Base-by-base conservation (phyloP, 805 yeast species). In the Candida schatavii region DNA sequence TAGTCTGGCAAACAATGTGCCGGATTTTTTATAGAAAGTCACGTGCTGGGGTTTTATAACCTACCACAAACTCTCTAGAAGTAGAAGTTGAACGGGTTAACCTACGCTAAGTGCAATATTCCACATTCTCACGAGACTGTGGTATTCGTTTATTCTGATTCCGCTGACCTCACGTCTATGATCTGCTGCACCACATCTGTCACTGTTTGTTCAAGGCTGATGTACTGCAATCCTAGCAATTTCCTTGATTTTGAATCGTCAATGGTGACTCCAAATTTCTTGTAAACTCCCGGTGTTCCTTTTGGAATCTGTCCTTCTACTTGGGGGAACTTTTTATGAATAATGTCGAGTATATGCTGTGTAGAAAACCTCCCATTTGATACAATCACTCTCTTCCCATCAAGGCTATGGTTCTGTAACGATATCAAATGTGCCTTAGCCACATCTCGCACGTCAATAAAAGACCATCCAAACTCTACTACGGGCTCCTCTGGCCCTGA, bases 221-320 rank as follows among this genome's bases (percentile, higher is more conserved):
- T 22, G 19, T 22, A 33, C 5, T n/a, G 14, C 4, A 70, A 59
- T 1, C 73, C 77, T 30, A 77, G 51, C 6, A 65, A 47, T 21
- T 56, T 50, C 21, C 48, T 59, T 7, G 77, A 66, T 39, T 63
- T 63, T 22, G 62, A 46, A 47, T 62, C 59, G 44, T 73, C 77
- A 34, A 64, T 47, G 30, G 42, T 52, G 40, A 56, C 45, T 34
- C 46, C 43, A 35, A 56, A 47, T 33, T 55, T 58, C 3, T 37
- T 11, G 2, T 50, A 42, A 14, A 35, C 37, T 5, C 37, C 37
- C 11, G 41, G 36, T 9, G 29, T 23, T 7, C 36, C 35, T n/a
- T n/a, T 18, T 3, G 41, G 41, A 19, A 38, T n/a, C 22, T 29
- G 17, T 18, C 35, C 25, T 17, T 15, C 29, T 9, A 14, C 14